A percentile compares a stretch with the other conserved stretches of the same genome.
These are phyloP conservation scores for Ceratobasidium sp. DNA, from an alignment of 1,284 basidiomycete genomes.

Conservation along the genomic window DNA sequence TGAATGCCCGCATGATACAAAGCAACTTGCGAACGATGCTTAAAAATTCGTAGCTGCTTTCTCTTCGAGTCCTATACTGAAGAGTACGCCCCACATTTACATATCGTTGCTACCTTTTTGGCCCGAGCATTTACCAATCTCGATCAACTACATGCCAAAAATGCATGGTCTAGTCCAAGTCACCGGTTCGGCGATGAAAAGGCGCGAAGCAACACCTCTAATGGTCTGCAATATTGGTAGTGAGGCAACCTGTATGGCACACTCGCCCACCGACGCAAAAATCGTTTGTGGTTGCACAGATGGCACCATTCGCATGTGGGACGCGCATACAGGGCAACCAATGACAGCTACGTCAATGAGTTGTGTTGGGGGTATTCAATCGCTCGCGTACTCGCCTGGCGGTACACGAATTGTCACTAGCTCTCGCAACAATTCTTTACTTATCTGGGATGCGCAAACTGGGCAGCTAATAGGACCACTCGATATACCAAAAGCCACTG, in stretches of 20 bases:
- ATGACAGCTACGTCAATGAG: not conserved
- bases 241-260: not conserved
- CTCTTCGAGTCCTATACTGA: not conserved
- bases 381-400: conserved; percentile 21
- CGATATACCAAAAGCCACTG: too few species aligned
- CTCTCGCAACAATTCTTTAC: not conserved
- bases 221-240: too few species aligned
- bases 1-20: too few species aligned
- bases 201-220: not conserved
- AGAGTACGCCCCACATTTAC: conserved; percentile 42
- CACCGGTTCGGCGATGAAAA: not conserved
- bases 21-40: not conserved
- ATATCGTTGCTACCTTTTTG: conserved; percentile 37
- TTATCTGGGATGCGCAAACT: not conserved
- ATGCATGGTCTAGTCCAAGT: not conserved
- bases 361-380: conserved; percentile 7
- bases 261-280: not conserved
- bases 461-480: too few species aligned
- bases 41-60: not conserved
- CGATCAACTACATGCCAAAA: not conserved
- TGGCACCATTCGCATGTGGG: not conserved
- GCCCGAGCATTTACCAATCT: not conserved
- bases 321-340: not conserved
- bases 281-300: not conserved
- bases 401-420: not conserved